phyloP scores from a whole-genome alignment of 2,329 filamentous ascomycete species.

The Claviceps cyperi region DNA sequence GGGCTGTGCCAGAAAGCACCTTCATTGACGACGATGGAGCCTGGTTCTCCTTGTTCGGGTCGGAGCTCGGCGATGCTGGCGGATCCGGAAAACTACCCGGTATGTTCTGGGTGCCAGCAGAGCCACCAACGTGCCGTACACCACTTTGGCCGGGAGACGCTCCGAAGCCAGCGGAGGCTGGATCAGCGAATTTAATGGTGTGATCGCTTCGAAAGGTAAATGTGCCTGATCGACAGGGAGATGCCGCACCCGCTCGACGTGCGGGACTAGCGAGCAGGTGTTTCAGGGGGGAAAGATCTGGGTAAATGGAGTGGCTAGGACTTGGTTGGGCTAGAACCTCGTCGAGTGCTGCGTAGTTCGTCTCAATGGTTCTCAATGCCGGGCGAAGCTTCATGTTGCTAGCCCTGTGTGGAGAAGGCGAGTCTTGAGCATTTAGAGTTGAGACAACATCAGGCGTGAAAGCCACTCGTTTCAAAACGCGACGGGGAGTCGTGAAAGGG shows the following conservation, averaged over 20 bases:
- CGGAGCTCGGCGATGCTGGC: slow-evolving; percentile 14
- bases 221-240: slow-evolving; percentile 35
- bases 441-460: slow-evolving; percentile 60
- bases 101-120: slow-evolving; percentile 32
- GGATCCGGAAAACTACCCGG: slow-evolving; percentile 39
- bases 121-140: slow-evolving; percentile 43
- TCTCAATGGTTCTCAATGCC: slow-evolving; percentile 11
- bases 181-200: slow-evolving; percentile 42
- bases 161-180: slow-evolving; percentile 38
- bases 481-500: slow-evolving; percentile 50
- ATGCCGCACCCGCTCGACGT: slow-evolving; percentile 12
- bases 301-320: slow-evolving; percentile 31
- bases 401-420: slow-evolving; percentile 42
- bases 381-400: slow-evolving; percentile 28
- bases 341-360: slow-evolving; percentile 18
- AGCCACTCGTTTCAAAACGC: slow-evolving; percentile 61
- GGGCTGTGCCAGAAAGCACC: slow-evolving; percentile 34
- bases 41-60: slow-evolving; percentile 42
- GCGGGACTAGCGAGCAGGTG: slow-evolving; percentile 15
- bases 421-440: slow-evolving; percentile 28
- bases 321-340: slow-evolving; percentile 13
- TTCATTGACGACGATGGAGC: slow-evolving; percentile 21
- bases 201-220: slow-evolving; percentile 55
- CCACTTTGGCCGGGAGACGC: slow-evolving; percentile 43
- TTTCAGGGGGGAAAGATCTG: slow-evolving; percentile 33